Percentiles rank a stretch among this genome's conserved stretches.
Conservation (phyloP, 2,329 filamentous ascomycete genomes). For the Ophiocordyceps camponoti-leonardi region DNA sequence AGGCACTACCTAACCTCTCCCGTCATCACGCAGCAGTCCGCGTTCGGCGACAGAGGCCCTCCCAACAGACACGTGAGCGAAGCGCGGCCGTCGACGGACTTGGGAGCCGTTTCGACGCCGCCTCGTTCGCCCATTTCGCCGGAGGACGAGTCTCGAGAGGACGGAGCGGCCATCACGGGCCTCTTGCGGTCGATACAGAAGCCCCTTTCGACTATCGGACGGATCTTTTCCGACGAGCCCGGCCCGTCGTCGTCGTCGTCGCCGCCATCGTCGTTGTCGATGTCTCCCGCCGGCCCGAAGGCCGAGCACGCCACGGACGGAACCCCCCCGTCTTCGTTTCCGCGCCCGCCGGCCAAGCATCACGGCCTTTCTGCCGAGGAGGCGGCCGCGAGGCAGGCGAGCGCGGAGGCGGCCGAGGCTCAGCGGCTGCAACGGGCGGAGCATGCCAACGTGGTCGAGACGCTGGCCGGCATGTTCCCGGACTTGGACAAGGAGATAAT, state of each 20-base stretch:
- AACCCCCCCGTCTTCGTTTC: slow-evolving; percentile 3
- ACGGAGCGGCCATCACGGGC: slow-evolving; percentile 67
- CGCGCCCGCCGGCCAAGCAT: slow-evolving; percentile 14
- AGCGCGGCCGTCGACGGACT: too few species aligned
- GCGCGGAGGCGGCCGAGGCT: slow-evolving; percentile 76
- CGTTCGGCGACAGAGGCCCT: slow-evolving; percentile 27
- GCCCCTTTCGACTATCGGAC: slow-evolving; percentile 77
- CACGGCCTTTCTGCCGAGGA: slow-evolving; percentile 58
- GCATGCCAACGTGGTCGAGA: slow-evolving; percentile 84
- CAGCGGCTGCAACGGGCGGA: slow-evolving; percentile 67
- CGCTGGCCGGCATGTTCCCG: slow-evolving; percentile 89
- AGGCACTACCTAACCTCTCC: slow-evolving; percentile 49
- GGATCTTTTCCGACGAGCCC: slow-evolving; percentile 70
- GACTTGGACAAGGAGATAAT: slow-evolving; percentile 89
- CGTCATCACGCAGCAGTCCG: slow-evolving; percentile 17
- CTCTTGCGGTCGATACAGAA: slow-evolving; percentile 80
- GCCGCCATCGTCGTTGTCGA: not conserved
- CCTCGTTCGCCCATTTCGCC: slow-evolving; percentile 37
- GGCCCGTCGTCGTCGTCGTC: slow-evolving; percentile 16
- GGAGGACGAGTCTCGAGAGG: slow-evolving; percentile 41
- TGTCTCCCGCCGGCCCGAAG: slow-evolving; percentile 8
- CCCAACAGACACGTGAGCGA: slow-evolving; percentile 10
- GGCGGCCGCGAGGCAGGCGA: slow-evolving; percentile 77
- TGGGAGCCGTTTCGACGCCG: slow-evolving; percentile 17
- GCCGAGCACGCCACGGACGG: slow-evolving; percentile 6